Evolutionary conservation across 108 stramenopile species (phyloP), one percentile per base, ranked within the genome.

Genomic region (Nannochloropsis gaditana): DNA sequence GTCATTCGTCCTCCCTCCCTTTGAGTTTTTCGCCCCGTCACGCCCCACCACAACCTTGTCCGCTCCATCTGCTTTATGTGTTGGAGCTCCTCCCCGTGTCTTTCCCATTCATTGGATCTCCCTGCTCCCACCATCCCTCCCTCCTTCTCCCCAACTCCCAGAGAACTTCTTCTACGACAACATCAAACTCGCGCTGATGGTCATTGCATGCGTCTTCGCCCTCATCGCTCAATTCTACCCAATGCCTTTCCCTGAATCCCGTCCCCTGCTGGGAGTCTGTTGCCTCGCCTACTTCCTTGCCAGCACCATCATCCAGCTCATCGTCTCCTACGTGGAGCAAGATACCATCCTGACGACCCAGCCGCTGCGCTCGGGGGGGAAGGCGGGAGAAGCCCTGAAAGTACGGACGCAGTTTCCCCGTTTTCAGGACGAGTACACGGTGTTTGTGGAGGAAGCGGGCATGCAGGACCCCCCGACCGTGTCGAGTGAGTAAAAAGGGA

Each of bases 141-240:
- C 79, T 47, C 42, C 84, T 17, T 79, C 79, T 50, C 15, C 79
- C 45, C 86, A 82, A 79, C 86, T 15, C 84, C 79, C 84, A 59
- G 96, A 96, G 89, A 94, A 96, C 83, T 91, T 95, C 84, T 85
- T 88, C 44, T 89, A 93, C 84, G 96, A 97, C 85, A 96, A 97
- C 91, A 89, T 95, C 81, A 98, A 98, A 90, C 87, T 98, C 79
- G 21, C 91, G 59, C 47, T 97, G 42, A 98, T 98, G 97, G 86
- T 92, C 19, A 44, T 93, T 42, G 95, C 96, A 2, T 98, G 97
- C 87, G 73, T 89, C 80, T 96, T 97, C 92, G 97, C 97, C 41
- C 84, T 94, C 41, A 86, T 94, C 19, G 97, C 96, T 5, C 97
- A 98, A 87, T 96, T 98, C 86, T 94, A 93, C 50, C 94, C 95